Base-by-base conservation (phyloP, 2,329 filamentous ascomycete genomes). In the Fusarium scirpi region DNA sequence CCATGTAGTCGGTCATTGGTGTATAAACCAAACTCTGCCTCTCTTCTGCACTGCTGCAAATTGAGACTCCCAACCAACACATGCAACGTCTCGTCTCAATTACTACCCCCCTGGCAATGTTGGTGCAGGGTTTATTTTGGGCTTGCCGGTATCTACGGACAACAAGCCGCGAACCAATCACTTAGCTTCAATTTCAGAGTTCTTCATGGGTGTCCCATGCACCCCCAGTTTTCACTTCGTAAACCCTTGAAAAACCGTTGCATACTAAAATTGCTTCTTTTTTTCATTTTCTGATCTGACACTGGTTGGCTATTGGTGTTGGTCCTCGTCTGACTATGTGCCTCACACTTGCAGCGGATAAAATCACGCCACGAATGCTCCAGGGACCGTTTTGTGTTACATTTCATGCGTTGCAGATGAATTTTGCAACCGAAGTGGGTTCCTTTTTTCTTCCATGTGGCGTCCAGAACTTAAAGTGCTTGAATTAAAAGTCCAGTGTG, bases 271-370 rank as follows among this genome's bases (percentile, higher is more conserved):
- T 40, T 48, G 25, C 24, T 44, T 22, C 22, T 48, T 48, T 38
- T 38, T 24, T 9, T 9, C 2, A 20, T 29, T 44, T 24, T 27
- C 40, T 46, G 20, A 30, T 54, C 2, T 20, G 18, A 44, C 12
- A 25, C n/a, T 22, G 25, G 20, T 25, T 54, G 49, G 13, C 8
- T 16, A 41, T 41, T 43, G 43, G 12, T 62, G 56, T 45, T 53
- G 29, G 57, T 30, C 38, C 10, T 29, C 22, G n/a, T 38, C 32
- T 13, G 53, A 32, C 12, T 67, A 27, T 29, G 49, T n/a, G 67
- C 67, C 67, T 64, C 58, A 64, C 3, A 54, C 2, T 0, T 60
- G 67, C 67, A 70, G 58, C 67, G 62, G 67, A 46, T 57, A 70
- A 70, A 59, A 64, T 52, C 45, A 45, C 38, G 43, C 57, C 46